A percentile compares a stretch with the other conserved stretches of the same genome.
phyloP scores from a whole-genome alignment of 768 basidiomycete species.

The Cystofilobasidium ferigula region DNA sequence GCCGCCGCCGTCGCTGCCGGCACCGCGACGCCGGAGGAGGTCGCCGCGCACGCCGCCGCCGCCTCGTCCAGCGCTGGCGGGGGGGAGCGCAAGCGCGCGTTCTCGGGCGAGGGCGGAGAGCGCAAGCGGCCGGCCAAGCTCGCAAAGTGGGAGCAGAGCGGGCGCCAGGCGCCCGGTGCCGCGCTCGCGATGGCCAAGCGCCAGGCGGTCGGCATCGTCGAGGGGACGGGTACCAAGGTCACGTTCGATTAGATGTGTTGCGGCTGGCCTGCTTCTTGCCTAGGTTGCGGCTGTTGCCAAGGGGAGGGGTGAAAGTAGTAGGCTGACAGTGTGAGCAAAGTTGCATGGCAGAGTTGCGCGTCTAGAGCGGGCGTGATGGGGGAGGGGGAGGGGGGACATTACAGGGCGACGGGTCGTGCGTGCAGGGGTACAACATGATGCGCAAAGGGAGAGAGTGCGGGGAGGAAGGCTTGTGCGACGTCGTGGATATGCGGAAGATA shows the following conservation, averaged over 20 bases:
- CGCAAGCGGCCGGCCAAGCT: conserved; percentile 31
- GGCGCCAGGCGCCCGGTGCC: conserved; percentile 40
- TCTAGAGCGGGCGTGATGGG: no score
- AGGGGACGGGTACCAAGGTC: conserved; percentile 39
- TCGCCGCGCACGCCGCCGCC: conserved; percentile 5
- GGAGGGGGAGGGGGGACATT: no score
- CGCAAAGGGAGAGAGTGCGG: no score
- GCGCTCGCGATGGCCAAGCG: conserved; percentile 42
- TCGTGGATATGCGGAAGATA: no score
- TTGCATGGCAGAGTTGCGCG: no score
- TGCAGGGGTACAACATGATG: no score
- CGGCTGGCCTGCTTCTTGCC: no score
- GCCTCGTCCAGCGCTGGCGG: conserved; percentile 19
- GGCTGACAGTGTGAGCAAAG: no score
- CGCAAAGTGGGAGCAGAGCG: conserved; percentile 38
- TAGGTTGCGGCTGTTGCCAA: no score
- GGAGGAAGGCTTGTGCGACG: no score
- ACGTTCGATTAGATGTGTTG: conserved; percentile 39
- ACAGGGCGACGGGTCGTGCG: no score
- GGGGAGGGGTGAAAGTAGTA: no score
- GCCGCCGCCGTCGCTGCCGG: conserved; percentile 7
- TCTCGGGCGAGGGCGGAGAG: conserved; percentile 17
- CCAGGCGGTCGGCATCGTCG: conserved; percentile 41
- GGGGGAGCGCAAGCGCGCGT: conserved; percentile 14
- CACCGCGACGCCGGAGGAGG: conserved; percentile 16